Conservation (phyloP, 768 basidiomycete genomes). For the Mycena floridula region DNA sequence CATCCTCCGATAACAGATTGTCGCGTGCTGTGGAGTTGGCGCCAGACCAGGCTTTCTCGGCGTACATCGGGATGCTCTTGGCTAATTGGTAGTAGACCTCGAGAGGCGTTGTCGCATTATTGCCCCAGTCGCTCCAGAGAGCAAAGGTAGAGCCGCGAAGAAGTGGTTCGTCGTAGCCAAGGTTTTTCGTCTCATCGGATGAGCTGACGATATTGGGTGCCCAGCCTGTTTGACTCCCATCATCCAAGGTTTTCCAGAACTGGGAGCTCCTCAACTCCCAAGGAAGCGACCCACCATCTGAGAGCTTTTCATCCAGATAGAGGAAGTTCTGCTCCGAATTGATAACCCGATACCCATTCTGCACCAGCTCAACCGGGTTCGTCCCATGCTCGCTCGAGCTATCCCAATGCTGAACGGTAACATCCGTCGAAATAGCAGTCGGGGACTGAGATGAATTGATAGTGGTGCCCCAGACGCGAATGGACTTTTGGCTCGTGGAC, state of each 20-base stretch:
- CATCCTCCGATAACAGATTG: slow-evolving; percentile 23
- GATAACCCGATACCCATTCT: slow-evolving; percentile 28
- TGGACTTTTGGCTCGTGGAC: slow-evolving; percentile 24
- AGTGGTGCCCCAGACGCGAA: slow-evolving; percentile 38
- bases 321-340: slow-evolving; percentile 29
- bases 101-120: slow-evolving; percentile 36
- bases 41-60: slow-evolving; percentile 38
- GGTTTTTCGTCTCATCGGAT: slow-evolving; percentile 25
- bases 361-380: slow-evolving; percentile 25
- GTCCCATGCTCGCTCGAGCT: slow-evolving; percentile 25
- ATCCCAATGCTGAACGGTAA: slow-evolving; percentile 41
- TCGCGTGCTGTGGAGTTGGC: slow-evolving; percentile 24
- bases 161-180: slow-evolving; percentile 16
- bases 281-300: slow-evolving; percentile 24
- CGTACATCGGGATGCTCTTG: slow-evolving; percentile 32
- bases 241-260: slow-evolving; percentile 23
- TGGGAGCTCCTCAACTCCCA: slow-evolving; percentile 22
- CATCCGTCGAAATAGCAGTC: slow-evolving; percentile 28
- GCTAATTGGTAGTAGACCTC: slow-evolving; percentile 39
- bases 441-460: slow-evolving; percentile 30
- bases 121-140: slow-evolving; percentile 40
- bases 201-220: slow-evolving; percentile 28
- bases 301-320: slow-evolving; percentile 30
- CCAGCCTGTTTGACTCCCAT: slow-evolving; percentile 27
- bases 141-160: slow-evolving; percentile 30